Evolutionary conservation across 2,329 filamentous ascomycete species (phyloP).

Genomic region (Aspergillus neotritici): DNA sequence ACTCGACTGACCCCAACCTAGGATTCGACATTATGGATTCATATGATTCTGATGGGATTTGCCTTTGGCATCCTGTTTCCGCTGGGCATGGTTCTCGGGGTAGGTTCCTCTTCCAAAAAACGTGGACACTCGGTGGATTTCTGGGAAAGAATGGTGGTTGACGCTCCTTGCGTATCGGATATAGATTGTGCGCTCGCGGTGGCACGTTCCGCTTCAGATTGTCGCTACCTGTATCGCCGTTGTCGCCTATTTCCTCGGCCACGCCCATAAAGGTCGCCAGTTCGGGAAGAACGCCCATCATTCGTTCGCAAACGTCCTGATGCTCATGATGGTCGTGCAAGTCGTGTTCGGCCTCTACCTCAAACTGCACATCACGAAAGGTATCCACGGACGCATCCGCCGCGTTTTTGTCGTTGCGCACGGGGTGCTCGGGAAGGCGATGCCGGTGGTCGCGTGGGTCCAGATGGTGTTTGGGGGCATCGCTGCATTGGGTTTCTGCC

Average conservation of each 20-base stretch:
- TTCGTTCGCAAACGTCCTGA: slow-evolving; percentile 71
- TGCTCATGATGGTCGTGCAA: slow-evolving; percentile 72
- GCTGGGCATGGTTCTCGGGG: slow-evolving; percentile 88
- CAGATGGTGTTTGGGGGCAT: slow-evolving; percentile 98
- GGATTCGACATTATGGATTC: slow-evolving; percentile 84
- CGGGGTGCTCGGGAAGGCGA: slow-evolving; percentile 74
- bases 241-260: slow-evolving; percentile 83
- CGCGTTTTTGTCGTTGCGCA: slow-evolving; percentile 67
- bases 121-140: neutral
- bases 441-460: slow-evolving; percentile 81
- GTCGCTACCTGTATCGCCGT: slow-evolving; percentile 69
- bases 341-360: slow-evolving; percentile 78
- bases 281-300: slow-evolving; percentile 79
- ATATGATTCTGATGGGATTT: slow-evolving; percentile 82
- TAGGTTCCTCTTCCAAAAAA: slow-evolving; percentile 42
- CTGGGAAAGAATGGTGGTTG: no score
- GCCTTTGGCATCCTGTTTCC: slow-evolving; percentile 92
- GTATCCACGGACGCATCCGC: slow-evolving; percentile 73
- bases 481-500: slow-evolving; percentile 85
- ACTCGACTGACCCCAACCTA: slow-evolving; percentile 20
- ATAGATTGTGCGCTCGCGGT: slow-evolving; percentile 80
- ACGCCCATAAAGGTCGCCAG: slow-evolving; percentile 81
- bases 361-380: slow-evolving; percentile 80
- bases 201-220: slow-evolving; percentile 87
- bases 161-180: slow-evolving; percentile 7